These are phyloP conservation scores for Apophysomyces trapeziformis DNA, from an alignment of 371 early-diverging fungal species.

Conservation along the genomic window DNA sequence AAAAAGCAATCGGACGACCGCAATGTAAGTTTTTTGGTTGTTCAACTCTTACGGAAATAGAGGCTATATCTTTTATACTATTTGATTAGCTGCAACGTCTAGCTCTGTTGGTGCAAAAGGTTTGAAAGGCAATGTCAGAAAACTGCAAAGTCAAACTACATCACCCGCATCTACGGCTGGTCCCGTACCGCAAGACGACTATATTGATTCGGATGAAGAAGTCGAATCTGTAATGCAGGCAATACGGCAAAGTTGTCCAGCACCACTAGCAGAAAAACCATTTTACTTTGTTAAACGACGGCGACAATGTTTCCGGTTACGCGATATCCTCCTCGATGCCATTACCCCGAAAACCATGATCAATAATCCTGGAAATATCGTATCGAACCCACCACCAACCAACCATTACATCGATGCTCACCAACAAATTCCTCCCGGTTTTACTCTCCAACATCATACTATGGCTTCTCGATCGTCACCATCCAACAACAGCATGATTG, in stretches of 20 bases:
- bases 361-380: background rate
- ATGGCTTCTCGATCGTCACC: background rate
- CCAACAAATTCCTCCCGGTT: background rate
- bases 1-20: slow-evolving; percentile 58
- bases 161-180: slow-evolving; percentile 9
- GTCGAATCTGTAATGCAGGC: slow-evolving; percentile 62
- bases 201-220: slow-evolving; percentile 69
- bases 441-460: background rate
- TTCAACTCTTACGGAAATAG: slow-evolving; percentile 10
- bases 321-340: slow-evolving; percentile 71
- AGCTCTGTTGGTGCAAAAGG: slow-evolving; percentile 7
- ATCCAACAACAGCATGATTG: slow-evolving; percentile 1
- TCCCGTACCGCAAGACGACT: slow-evolving; percentile 20
- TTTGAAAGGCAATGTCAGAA: slow-evolving; percentile 13
- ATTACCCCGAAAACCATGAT: slow-evolving; percentile 51
- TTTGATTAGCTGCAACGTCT: background rate
- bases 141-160: slow-evolving; percentile 19
- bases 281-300: slow-evolving; percentile 59
- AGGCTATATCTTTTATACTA: slow-evolving; percentile 3
- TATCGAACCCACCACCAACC: background rate
- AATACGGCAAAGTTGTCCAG: slow-evolving; percentile 54
- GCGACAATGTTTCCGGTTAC: slow-evolving; percentile 64
- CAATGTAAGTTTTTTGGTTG: slow-evolving; percentile 37
- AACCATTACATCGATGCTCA: background rate
- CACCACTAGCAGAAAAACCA: slow-evolving; percentile 61